A percentile compares a stretch with the other conserved stretches of the same genome.
Conservation (phyloP, 768 basidiomycete genomes). For the Kwoniella pini region DNA sequence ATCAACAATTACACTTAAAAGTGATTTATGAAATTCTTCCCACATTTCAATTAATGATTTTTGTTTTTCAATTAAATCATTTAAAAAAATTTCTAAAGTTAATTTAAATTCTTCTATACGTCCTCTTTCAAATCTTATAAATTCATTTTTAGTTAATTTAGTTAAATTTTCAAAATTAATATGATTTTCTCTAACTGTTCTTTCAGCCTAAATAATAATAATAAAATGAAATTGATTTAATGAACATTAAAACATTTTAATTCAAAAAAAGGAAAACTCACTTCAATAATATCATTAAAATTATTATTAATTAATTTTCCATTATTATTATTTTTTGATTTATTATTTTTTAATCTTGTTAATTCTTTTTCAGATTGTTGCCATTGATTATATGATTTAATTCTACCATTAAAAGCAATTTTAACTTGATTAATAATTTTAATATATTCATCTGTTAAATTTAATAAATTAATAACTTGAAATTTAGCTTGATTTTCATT, state of each 20-base stretch:
- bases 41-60: slow-evolving; percentile 77
- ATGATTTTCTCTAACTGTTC: slow-evolving; percentile 76
- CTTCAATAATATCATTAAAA: slow-evolving; percentile 80
- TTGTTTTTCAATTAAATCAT: slow-evolving; percentile 82
- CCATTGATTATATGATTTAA: slow-evolving; percentile 79
- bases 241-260: background rate
- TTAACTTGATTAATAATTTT: slow-evolving; percentile 82
- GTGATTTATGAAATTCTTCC: slow-evolving; percentile 75
- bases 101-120: slow-evolving; percentile 90
- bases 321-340: slow-evolving; percentile 79
- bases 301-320: slow-evolving; percentile 64
- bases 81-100: slow-evolving; percentile 76
- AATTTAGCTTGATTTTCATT: slow-evolving; percentile 75
- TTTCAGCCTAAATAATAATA: slow-evolving; percentile 67
- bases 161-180: slow-evolving; percentile 87
- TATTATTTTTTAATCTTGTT: slow-evolving; percentile 68
- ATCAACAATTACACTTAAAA: slow-evolving; percentile 61
- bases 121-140: slow-evolving; percentile 88
- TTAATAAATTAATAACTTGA: slow-evolving; percentile 78
- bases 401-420: slow-evolving; percentile 81
- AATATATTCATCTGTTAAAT: slow-evolving; percentile 90
- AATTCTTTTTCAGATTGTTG: slow-evolving; percentile 76
- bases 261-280: slow-evolving; percentile 56
- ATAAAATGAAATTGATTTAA: background rate
- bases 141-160: slow-evolving; percentile 82